Percentiles rank a stretch among this genome's conserved stretches.
Evolutionary conservation across 352 stramenopile genomes (phyloP).

Genomic region (Phytophthora megakarya): DNA sequence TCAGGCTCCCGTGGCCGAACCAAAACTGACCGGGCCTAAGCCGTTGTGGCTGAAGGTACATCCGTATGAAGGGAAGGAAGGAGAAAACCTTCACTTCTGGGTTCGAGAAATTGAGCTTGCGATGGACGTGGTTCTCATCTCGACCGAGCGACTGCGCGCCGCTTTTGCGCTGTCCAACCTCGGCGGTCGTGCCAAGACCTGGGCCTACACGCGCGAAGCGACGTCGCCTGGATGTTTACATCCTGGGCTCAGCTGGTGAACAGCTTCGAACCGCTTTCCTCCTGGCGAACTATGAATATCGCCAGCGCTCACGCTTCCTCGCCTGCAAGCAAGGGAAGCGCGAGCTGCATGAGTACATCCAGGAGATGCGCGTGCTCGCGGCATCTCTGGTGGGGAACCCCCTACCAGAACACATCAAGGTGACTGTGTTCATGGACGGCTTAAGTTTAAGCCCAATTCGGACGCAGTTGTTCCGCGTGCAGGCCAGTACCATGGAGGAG

Average conservation of each 20-base stretch:
- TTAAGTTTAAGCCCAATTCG: too few species aligned
- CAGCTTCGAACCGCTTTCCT: too few species aligned
- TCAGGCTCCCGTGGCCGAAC: neutral
- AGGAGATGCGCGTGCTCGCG: too few species aligned
- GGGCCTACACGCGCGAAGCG: neutral
- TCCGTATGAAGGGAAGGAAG: neutral
- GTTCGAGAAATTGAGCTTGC: neutral
- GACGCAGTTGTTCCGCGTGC: too few species aligned
- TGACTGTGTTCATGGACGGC: too few species aligned
- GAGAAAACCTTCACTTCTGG: neutral
- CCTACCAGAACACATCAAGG: too few species aligned
- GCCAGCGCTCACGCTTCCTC: too few species aligned
- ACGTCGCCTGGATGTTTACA: neutral
- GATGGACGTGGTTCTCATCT: neutral
- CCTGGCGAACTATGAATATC: too few species aligned
- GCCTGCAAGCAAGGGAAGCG: too few species aligned
- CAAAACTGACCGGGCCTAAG: neutral
- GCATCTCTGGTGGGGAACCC: too few species aligned
- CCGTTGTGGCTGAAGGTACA: neutral
- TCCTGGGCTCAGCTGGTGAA: neutral
- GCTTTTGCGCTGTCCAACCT: neutral
- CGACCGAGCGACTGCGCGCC: neutral
- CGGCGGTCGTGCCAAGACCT: neutral
- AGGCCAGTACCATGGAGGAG: too few species aligned
- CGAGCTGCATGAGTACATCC: too few species aligned